A percentile compares a stretch with the other conserved stretches of the same genome.
phyloP scores from a whole-genome alignment of 176 grass and related monocot genomes.

The Carex cristatella region DNA sequence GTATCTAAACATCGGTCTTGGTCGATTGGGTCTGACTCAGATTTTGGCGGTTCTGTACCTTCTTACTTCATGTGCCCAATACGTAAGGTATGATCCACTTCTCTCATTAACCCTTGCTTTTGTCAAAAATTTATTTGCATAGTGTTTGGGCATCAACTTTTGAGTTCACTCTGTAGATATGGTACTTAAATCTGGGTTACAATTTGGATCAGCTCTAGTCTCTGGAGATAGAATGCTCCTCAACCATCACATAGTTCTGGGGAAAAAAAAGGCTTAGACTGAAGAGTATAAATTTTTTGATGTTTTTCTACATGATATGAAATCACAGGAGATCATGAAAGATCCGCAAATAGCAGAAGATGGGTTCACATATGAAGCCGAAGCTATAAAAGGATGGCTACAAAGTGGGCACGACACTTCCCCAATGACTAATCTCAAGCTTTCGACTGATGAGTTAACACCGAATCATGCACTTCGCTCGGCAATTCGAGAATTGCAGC shows the following conservation, averaged over 20 bases:
- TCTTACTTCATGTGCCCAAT: constrained; percentile 67
- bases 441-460: constrained; percentile 35
- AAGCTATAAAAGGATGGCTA: constrained; percentile 66
- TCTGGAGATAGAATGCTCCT: neutral
- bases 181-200: neutral
- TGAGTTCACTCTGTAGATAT: neutral
- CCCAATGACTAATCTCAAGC: constrained; percentile 85
- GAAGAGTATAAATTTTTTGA: neutral
- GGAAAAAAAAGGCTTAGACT: neutral
- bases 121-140: neutral
- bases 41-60: constrained; percentile 8
- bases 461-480: constrained; percentile 74
- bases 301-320: neutral
- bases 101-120: neutral
- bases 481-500: constrained; percentile 58
- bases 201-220: neutral
- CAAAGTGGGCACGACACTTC: constrained; percentile 45
- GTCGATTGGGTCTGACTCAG: constrained; percentile 18
- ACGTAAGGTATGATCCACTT: constrained; percentile 18
- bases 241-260: neutral
- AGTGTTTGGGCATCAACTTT: neutral
- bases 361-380: constrained; percentile 84
- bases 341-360: constrained; percentile 82
- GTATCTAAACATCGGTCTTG: constrained; percentile 20
- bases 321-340: constrained; percentile 61